Conservation (phyloP, 257 asterid species). For the Nicotiana attenuata region DNA sequence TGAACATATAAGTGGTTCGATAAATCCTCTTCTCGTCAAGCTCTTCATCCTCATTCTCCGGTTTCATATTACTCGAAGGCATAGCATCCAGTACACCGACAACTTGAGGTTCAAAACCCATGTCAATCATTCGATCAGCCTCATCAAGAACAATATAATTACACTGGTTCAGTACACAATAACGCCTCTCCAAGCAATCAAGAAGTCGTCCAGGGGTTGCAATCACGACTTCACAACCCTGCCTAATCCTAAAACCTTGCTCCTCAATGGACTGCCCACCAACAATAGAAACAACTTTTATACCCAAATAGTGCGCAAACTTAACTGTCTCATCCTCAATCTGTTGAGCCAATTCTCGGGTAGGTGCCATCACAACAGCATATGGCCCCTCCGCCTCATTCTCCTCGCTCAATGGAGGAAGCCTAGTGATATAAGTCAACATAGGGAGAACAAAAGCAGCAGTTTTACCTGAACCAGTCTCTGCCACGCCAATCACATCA, state of each 20-base stretch:
- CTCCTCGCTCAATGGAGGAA: slow-evolving; percentile 45
- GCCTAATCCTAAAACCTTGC: slow-evolving; percentile 46
- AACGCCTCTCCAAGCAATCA: slow-evolving; percentile 51
- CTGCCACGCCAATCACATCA: slow-evolving; percentile 45
- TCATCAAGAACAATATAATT: slow-evolving; percentile 44
- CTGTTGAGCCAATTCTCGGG: slow-evolving; percentile 8
- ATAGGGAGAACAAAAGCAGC: slow-evolving; percentile 65
- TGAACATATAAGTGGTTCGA: slow-evolving; percentile 57
- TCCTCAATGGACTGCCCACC: slow-evolving; percentile 61
- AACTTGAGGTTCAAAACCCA: slow-evolving; percentile 70
- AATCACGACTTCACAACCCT: slow-evolving; percentile 58
- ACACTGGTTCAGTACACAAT: slow-evolving; percentile 53
- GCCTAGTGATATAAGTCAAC: slow-evolving; percentile 46
- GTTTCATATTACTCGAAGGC: slow-evolving; percentile 64
- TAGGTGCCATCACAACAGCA: slow-evolving; percentile 9
- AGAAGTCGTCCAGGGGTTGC: slow-evolving; percentile 59
- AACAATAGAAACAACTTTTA: slow-evolving; percentile 51
- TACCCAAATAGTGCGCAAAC: slow-evolving; percentile 46
- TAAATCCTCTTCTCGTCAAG: slow-evolving; percentile 51
- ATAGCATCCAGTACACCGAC: slow-evolving; percentile 54
- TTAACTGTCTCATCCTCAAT: slow-evolving; percentile 20
- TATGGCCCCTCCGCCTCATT: slow-evolving; percentile 31
- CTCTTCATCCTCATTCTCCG: slow-evolving; percentile 62
- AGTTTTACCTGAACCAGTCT: slow-evolving; percentile 61
- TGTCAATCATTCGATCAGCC: slow-evolving; percentile 53